These are phyloP conservation scores for Zymoseptoria ardabiliae DNA, from an alignment of 2,329 filamentous ascomycete genomes.

Conservation along the genomic window DNA sequence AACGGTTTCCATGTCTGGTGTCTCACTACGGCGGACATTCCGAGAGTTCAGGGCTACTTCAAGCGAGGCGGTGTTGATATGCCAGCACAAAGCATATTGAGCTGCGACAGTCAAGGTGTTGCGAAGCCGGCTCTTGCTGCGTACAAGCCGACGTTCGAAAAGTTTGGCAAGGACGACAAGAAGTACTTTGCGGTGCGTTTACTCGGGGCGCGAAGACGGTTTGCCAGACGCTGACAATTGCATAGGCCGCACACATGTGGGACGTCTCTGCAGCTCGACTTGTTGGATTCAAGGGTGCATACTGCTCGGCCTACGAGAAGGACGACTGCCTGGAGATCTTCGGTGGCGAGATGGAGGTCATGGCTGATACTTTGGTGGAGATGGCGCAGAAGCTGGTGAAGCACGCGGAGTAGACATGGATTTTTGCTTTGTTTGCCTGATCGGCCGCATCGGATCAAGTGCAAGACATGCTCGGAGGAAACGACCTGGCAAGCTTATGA, in stretches of 20 bases:
- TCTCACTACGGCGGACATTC: slow-evolving; percentile 46
- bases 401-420: neutral
- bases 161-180: slow-evolving; percentile 32
- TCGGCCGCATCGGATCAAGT: no score
- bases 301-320: slow-evolving; percentile 47
- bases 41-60: slow-evolving; percentile 48
- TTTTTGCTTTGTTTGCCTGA: no score
- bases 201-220: neutral
- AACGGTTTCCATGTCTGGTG: slow-evolving; percentile 48
- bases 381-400: slow-evolving; percentile 38
- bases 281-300: slow-evolving; percentile 45
- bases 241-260: slow-evolving; percentile 51
- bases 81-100: slow-evolving; percentile 45
- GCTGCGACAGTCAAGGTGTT: slow-evolving; percentile 43
- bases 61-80: slow-evolving; percentile 42
- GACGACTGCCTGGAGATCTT: slow-evolving; percentile 46
- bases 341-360: slow-evolving; percentile 44
- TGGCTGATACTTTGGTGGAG: slow-evolving; percentile 39
- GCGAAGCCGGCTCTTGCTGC: slow-evolving; percentile 45
- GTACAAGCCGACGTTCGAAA: slow-evolving; percentile 40
- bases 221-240: neutral
- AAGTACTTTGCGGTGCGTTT: slow-evolving; percentile 44
- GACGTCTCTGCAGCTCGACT: slow-evolving; percentile 45
- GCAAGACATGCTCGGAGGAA: no score
- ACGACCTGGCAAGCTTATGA: no score